A percentile compares a stretch with the other conserved stretches of the same genome.
Evolutionary conservation across 2,329 filamentous ascomycete species (phyloP).

Genomic region (Chaetomiaceae sp.): DNA sequence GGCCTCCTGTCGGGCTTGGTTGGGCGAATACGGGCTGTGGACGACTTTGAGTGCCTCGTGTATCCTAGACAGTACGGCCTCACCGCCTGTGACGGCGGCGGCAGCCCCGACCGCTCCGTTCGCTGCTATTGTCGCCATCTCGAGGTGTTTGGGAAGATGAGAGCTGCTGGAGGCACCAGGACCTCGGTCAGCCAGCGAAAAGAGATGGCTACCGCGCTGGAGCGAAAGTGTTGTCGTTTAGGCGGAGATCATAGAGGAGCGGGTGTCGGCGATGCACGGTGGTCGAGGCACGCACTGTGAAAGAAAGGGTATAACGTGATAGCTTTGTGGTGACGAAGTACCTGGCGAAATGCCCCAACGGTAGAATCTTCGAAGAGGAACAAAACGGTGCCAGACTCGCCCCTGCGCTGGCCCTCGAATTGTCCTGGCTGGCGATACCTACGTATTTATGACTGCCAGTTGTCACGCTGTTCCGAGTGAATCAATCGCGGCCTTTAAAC

Average conservation of each 20-base stretch:
- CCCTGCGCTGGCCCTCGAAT: background rate
- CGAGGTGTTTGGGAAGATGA: background rate
- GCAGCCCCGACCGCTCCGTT: slow-evolving; percentile 18
- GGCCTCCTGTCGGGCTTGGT: slow-evolving; percentile 76
- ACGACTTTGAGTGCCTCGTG: slow-evolving; percentile 82
- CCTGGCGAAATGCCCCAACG: background rate
- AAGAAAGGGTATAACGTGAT: too few relatives aligned
- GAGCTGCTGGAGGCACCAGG: background rate
- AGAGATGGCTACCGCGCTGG: slow-evolving; percentile 8
- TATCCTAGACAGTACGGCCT: slow-evolving; percentile 58
- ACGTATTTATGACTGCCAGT: slow-evolving; percentile 5
- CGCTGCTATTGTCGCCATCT: slow-evolving; percentile 16
- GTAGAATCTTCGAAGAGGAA: background rate
- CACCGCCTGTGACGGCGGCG: slow-evolving; percentile 16
- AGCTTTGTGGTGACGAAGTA: background rate
- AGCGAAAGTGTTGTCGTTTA: background rate
- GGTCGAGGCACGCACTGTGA: too few relatives aligned
- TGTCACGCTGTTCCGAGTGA: slow-evolving; percentile 3
- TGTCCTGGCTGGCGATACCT: background rate
- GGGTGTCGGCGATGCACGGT: background rate
- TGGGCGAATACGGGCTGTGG: slow-evolving; percentile 75
- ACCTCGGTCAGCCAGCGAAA: background rate
- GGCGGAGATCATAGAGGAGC: slow-evolving; percentile 13
- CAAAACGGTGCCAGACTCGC: background rate
- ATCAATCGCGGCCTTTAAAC: background rate